Conservation (phyloP, 2,329 filamentous ascomycete genomes). For the Paracamarosporium sp. region DNA sequence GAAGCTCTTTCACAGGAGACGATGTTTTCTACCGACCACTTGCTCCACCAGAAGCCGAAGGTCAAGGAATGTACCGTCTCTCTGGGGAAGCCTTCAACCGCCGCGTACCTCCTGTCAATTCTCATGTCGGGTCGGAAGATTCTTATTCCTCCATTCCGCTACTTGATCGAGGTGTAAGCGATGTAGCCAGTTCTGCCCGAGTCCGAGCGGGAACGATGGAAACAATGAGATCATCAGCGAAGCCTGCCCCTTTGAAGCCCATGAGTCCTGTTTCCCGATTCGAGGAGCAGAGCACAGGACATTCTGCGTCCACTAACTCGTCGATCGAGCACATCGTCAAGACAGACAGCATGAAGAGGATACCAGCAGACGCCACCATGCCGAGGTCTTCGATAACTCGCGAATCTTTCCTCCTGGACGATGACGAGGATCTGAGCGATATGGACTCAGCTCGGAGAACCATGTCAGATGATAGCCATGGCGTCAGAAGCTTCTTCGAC, state of each 20-base stretch:
- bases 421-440: conserved; percentile 63
- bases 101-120: conserved; percentile 29
- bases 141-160: conserved; percentile 81
- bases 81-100: conserved; percentile 39
- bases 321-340: conserved; percentile 60
- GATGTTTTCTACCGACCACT: conserved; percentile 36
- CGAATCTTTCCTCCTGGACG: conserved; percentile 59
- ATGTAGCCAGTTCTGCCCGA: conserved; percentile 24
- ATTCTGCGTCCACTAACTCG: conserved; percentile 50
- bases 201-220: conserved; percentile 44
- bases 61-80: conserved; percentile 38
- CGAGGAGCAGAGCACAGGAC: conserved; percentile 19
- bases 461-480: conserved; percentile 46
- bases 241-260: conserved; percentile 40
- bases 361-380: conserved; percentile 52
- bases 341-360: conserved; percentile 59
- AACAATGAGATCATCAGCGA: conserved; percentile 56
- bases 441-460: conserved; percentile 58
- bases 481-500: conserved; percentile 57
- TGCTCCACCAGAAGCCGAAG: conserved; percentile 33
- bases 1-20: conserved; percentile 24
- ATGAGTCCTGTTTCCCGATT: conserved; percentile 19
- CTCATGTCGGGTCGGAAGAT: conserved; percentile 67
- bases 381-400: conserved; percentile 41
- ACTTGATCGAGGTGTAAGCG: conserved; percentile 67